phyloP scores from a whole-genome alignment of 495 filamentous ascomycete species.

The Penicillium lividum region DNA sequence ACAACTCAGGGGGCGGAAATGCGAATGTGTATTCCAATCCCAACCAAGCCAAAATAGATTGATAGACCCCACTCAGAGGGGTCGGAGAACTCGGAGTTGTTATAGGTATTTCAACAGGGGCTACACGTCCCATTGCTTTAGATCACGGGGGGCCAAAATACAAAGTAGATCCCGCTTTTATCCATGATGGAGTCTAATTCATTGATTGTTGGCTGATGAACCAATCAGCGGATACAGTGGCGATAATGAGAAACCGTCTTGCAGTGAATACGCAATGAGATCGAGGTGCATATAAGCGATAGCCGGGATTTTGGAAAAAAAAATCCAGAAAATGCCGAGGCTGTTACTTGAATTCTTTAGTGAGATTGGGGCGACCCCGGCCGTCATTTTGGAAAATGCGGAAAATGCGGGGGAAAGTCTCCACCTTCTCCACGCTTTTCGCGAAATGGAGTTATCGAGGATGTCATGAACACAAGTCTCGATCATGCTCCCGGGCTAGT shows the following conservation, averaged over 20 bases:
- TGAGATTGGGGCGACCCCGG: constrained; percentile 1
- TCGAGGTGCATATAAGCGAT: constrained; percentile 22
- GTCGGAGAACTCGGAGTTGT: not conserved
- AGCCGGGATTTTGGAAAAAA: constrained; percentile 20
- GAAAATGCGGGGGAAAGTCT: constrained; percentile 31
- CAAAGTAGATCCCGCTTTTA: not conserved
- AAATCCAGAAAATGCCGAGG: constrained; percentile 38
- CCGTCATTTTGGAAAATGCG: constrained; percentile 20
- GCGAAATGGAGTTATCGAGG: not conserved
- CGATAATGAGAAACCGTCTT: not conserved
- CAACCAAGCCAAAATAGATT: not conserved
- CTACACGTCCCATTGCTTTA: not conserved
- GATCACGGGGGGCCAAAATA: not conserved
- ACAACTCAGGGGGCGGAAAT: not conserved
- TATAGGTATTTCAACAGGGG: not conserved
- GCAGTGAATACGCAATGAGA: constrained; percentile 2
- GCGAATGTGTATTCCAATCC: not conserved
- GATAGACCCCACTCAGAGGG: not conserved
- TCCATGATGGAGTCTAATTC: constrained; percentile 9
- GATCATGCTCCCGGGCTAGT: constrained; percentile 10
- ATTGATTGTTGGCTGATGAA: constrained; percentile 6
- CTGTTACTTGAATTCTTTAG: constrained; percentile 6
- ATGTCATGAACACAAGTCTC: constrained; percentile 10
- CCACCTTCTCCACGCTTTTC: too few relatives aligned
- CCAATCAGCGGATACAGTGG: not conserved